Evolutionary conservation across 805 yeast species (phyloP).

Genomic region (Pichia heedii): DNA sequence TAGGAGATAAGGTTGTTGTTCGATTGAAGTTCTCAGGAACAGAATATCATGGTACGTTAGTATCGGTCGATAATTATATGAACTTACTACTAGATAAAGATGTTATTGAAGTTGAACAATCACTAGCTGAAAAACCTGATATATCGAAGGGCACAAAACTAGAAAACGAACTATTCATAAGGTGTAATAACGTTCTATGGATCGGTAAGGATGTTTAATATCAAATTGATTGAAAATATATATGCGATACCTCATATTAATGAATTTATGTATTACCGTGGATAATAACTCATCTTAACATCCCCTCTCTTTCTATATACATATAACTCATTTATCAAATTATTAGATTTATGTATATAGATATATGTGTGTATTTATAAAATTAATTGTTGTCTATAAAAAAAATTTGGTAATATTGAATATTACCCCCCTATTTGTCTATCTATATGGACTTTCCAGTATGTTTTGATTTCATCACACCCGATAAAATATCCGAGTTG

Average conservation of each 20-base stretch:
- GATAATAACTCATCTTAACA: no score
- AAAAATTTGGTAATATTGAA: no score
- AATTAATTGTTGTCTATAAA: no score
- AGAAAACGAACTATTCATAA: slow-evolving; percentile 58
- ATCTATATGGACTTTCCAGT: slow-evolving; percentile 16
- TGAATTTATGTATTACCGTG: no score
- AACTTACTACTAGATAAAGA: slow-evolving; percentile 65
- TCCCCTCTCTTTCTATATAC: no score
- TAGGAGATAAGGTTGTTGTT: slow-evolving; percentile 63
- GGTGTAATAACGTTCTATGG: slow-evolving; percentile 89
- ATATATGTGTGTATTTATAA: no score
- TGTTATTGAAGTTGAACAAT: slow-evolving; percentile 37
- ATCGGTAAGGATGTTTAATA: slow-evolving; percentile 34
- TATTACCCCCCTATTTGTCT: no score
- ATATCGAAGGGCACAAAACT: slow-evolving; percentile 30
- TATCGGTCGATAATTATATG: slow-evolving; percentile 88
- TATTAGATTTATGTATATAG: no score
- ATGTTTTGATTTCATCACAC: slow-evolving; percentile 23
- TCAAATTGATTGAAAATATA: neutral
- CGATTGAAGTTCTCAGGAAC: slow-evolving; percentile 86
- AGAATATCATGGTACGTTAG: slow-evolving; percentile 71
- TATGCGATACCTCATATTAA: no score
- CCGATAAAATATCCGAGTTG: slow-evolving; percentile 25
- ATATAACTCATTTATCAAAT: no score
- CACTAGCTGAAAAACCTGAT: slow-evolving; percentile 34